A percentile compares a stretch with the other conserved stretches of the same genome.
phyloP scores from a whole-genome alignment of 768 basidiomycete genomes.

The Termitomyces sp. region DNA sequence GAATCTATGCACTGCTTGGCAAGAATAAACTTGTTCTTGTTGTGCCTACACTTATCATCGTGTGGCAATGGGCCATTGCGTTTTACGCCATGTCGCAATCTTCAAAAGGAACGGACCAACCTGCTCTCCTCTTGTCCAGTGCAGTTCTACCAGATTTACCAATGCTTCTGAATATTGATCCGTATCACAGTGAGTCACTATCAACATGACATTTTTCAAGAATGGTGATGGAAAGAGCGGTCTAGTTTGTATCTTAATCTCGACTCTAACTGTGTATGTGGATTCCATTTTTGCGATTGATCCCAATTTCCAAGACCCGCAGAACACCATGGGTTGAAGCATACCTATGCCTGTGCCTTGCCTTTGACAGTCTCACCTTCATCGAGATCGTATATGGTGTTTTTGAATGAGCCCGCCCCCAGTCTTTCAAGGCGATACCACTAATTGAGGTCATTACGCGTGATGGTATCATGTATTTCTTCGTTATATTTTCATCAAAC shows the following conservation, averaged over 20 bases:
- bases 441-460: conserved; percentile 8
- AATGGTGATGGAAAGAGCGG: too few relatives aligned
- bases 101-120: background rate
- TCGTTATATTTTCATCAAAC: conserved; percentile 16
- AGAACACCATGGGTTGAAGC: conserved; percentile 6
- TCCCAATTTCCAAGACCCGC: background rate
- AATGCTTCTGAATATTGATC: background rate
- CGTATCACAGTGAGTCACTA: background rate
- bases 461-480: conserved; percentile 16
- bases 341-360: conserved; percentile 13
- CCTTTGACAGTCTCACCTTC: conserved; percentile 15
- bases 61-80: conserved; percentile 5
- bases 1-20: background rate
- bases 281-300: background rate
- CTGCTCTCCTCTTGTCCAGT: background rate
- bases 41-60: background rate
- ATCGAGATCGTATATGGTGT: conserved; percentile 7
- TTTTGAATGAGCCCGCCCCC: background rate
- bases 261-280: background rate
- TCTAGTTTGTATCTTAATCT: background rate
- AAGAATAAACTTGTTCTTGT: background rate
- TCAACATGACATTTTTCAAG: too few relatives aligned
- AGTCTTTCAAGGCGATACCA: background rate
- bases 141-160: background rate
- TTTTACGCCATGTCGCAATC: conserved; percentile 2